Evolutionary conservation across 2,329 filamentous ascomycete genomes (phyloP), one percentile per base, ranked within the genome.

Genomic region (Aspergillus sp.): DNA sequence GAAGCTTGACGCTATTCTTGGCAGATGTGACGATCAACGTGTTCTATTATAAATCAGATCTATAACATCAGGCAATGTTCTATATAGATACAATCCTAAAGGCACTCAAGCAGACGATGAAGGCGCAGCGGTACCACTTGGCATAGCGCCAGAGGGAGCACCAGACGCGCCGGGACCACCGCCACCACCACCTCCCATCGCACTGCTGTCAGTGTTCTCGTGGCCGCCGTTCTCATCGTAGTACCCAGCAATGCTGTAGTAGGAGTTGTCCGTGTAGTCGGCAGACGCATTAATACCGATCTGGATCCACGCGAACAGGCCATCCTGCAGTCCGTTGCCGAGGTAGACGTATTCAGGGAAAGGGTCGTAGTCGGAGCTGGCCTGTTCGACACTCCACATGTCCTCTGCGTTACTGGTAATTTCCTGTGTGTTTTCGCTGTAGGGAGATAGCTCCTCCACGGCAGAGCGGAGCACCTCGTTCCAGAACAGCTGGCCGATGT

Each of bases 281-380:
- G 72, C 74, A 0, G 74, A 77, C 15, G 63, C 64, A 59, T 80
- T 78, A 60, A 81, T 74, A 34, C 78, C 78, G 26, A 81, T 75
- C 58, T 76, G 74, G 59, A 81, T 81, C 79, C 78, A 81, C 12
- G 76, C 78, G 38, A 81, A 74, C 24, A 81, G 64, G 17, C 80
- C 79, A 58, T 81, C 79, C 11, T 71, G 64, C 18, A 81, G 66
- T 18, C 72, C 69, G 30, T 83, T 77, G 4, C 82, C 81, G 24
- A 85, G 78, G 53, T 81, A 79, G 42, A 81, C 73, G 59, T 82
- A 84, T 66, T 85, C 79, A 11, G 82, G 73, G 66, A 84, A 78
- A 0, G 82, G 82, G 57, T 82, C 80, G 53, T 79, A 80, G 39
- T 76, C 72, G 5, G 71, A 74, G 48, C 74, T 74, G 9, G 78